phyloP scores from a whole-genome alignment of 1,284 basidiomycete species.

The Cryptococcus deneoformans region DNA sequence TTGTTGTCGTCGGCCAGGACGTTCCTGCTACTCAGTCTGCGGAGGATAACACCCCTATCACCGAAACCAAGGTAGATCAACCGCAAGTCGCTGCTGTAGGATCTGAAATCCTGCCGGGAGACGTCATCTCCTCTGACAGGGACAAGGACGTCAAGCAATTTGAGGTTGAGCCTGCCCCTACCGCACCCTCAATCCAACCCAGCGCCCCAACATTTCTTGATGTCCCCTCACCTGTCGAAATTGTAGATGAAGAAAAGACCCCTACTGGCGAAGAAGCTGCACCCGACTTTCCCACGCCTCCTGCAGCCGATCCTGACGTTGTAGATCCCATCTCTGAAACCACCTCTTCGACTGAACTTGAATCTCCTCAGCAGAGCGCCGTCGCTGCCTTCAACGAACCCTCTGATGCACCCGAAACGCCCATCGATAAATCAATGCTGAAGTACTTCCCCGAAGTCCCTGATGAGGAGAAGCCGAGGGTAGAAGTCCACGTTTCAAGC shows the following conservation, averaged over 20 bases:
- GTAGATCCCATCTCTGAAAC: conserved; percentile 12
- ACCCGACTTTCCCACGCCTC: conserved; percentile 24
- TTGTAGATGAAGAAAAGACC: conserved; percentile 4
- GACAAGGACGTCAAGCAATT: conserved; percentile 24
- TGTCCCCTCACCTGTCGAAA: background rate
- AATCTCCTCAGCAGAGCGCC: background rate
- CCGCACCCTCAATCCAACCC: conserved; percentile 13
- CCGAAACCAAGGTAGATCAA: conserved; percentile 4
- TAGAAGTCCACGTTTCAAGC: conserved; percentile 39
- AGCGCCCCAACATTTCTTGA: background rate
- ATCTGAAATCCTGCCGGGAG: background rate
- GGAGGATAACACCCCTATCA: background rate
- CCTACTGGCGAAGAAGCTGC: conserved; percentile 6
- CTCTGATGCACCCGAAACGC: conserved; percentile 12
- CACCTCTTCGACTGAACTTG: background rate
- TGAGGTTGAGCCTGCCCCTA: conserved; percentile 39
- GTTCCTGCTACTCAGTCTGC: background rate
- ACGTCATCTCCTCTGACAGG: background rate
- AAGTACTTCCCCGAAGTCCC: conserved; percentile 43
- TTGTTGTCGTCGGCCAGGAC: background rate
- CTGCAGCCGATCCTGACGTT: conserved; percentile 19
- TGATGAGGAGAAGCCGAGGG: conserved; percentile 41
- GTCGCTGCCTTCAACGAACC: background rate
- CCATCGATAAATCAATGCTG: conserved; percentile 24
- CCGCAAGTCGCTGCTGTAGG: conserved; percentile 6